A percentile compares a stretch with the other conserved stretches of the same genome.
phyloP scores from a whole-genome alignment of 2,329 filamentous ascomycete species.

The Fusarium newnesense region DNA sequence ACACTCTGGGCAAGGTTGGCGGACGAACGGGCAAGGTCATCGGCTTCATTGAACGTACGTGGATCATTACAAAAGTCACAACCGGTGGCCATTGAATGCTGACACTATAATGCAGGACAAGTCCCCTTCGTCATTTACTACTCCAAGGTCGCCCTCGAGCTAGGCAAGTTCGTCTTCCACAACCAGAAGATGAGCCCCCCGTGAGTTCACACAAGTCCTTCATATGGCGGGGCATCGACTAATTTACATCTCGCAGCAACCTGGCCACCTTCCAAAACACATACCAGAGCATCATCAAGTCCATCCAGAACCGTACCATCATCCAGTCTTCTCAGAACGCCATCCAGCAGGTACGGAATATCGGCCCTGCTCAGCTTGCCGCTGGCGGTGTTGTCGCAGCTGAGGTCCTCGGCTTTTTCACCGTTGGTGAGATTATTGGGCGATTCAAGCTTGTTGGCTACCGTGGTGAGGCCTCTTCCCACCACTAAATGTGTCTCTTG shows the following conservation, averaged over 20 bases:
- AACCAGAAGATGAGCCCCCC: slow-evolving; percentile 93
- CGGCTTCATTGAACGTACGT: slow-evolving; percentile 86
- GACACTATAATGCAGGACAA: slow-evolving; percentile 68
- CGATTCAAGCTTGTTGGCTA: slow-evolving; percentile 96
- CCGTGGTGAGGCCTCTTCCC: slow-evolving; percentile 73
- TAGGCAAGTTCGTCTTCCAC: slow-evolving; percentile 86
- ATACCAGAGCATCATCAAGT: slow-evolving; percentile 79
- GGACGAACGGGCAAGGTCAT: slow-evolving; percentile 84
- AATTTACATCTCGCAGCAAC: slow-evolving; percentile 63
- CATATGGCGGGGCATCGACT: slow-evolving; percentile 13
- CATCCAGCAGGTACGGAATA: slow-evolving; percentile 70
- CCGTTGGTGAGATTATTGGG: slow-evolving; percentile 95
- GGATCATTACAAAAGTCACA: background rate
- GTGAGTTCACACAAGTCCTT: slow-evolving; percentile 67
- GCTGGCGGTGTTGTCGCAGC: slow-evolving; percentile 81
- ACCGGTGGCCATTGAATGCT: slow-evolving; percentile 4
- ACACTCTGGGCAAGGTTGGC: slow-evolving; percentile 79
- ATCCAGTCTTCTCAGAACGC: slow-evolving; percentile 66
- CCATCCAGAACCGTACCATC: slow-evolving; percentile 71
- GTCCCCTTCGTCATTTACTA: slow-evolving; percentile 92
- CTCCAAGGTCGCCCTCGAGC: slow-evolving; percentile 86
- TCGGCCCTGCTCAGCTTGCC: slow-evolving; percentile 76
- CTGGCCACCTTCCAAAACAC: slow-evolving; percentile 86
- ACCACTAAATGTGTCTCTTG: slow-evolving; percentile 60
- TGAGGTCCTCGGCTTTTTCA: slow-evolving; percentile 96